These are phyloP conservation scores for Kwoniella botswanensis DNA, from an alignment of 768 basidiomycete genomes.

Conservation along the genomic window DNA sequence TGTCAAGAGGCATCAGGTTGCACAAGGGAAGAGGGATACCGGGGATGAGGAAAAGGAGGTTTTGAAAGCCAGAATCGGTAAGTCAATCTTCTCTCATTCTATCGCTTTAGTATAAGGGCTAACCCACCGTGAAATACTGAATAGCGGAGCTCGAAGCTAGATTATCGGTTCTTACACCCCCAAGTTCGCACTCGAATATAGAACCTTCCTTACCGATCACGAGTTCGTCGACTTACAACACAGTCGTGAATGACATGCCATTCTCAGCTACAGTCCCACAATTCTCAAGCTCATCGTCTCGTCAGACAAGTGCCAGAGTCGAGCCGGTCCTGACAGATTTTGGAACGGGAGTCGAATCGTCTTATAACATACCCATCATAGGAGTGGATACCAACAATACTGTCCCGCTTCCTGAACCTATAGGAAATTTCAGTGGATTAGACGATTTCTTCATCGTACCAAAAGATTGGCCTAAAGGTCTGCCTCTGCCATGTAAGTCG, in stretches of 20 bases:
- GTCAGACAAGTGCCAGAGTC: background rate
- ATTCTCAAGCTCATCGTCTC: background rate
- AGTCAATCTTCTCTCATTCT: conserved; percentile 6
- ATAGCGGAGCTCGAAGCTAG: conserved; percentile 33
- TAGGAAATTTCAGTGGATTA: conserved; percentile 34
- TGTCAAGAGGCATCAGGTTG: conserved; percentile 12
- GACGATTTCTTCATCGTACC: conserved; percentile 42
- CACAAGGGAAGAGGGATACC: conserved; percentile 29
- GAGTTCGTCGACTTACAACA: background rate
- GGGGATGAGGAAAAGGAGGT: conserved; percentile 42
- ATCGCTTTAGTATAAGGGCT: conserved; percentile 12
- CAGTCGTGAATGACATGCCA: background rate
- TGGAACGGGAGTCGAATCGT: background rate
- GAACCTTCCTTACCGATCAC: background rate
- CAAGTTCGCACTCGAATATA: conserved; percentile 13
- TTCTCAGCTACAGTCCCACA: background rate
- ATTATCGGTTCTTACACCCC: conserved; percentile 21
- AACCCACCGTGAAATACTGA: background rate
- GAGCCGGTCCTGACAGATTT: background rate
- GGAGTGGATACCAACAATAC: background rate
- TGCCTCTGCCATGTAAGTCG: conserved; percentile 49
- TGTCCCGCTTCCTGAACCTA: background rate
- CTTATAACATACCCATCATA: background rate
- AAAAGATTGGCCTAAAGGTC: conserved; percentile 45
- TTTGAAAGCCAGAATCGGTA: conserved; percentile 42